Percentiles rank a stretch among this genome's conserved stretches.
These are phyloP conservation scores for Penicillium chermesinum DNA, from an alignment of 495 filamentous ascomycete species.

Conservation along the genomic window DNA sequence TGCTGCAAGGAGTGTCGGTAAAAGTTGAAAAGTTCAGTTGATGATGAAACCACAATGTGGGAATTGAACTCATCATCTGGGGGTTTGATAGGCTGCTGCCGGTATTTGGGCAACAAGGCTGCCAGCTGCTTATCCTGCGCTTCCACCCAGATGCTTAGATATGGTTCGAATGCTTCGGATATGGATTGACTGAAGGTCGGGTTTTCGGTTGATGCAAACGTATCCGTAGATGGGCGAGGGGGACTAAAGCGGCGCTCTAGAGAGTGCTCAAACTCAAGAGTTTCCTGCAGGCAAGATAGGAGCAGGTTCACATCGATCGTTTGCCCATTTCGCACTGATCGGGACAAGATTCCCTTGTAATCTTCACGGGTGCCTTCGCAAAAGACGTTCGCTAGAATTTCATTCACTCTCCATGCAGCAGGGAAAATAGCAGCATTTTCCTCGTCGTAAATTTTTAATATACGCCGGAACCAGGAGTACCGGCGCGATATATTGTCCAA, in stretches of 20 bases:
- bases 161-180: slow-evolving; percentile 95
- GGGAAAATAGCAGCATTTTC: slow-evolving; percentile 91
- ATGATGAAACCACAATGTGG: slow-evolving; percentile 85
- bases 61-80: slow-evolving; percentile 88
- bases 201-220: slow-evolving; percentile 73
- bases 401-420: slow-evolving; percentile 79
- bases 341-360: slow-evolving; percentile 86
- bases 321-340: slow-evolving; percentile 79
- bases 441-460: slow-evolving; percentile 92
- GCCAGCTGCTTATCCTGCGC: slow-evolving; percentile 89
- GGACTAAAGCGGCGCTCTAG: slow-evolving; percentile 78
- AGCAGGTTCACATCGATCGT: slow-evolving; percentile 88
- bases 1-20: slow-evolving; percentile 88
- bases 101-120: slow-evolving; percentile 82
- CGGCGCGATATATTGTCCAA: slow-evolving; percentile 94
- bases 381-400: slow-evolving; percentile 85
- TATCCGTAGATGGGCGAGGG: slow-evolving; percentile 86
- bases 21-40: slow-evolving; percentile 94
- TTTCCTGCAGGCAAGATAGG: slow-evolving; percentile 90
- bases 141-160: slow-evolving; percentile 94
- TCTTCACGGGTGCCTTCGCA: slow-evolving; percentile 94
- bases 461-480: slow-evolving; percentile 94
- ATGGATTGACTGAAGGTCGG: slow-evolving; percentile 86
- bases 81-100: slow-evolving; percentile 71
- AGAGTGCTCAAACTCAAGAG: slow-evolving; percentile 92